Evolutionary conservation across 805 yeast species (phyloP).

Genomic region (Candida wancherniae): DNA sequence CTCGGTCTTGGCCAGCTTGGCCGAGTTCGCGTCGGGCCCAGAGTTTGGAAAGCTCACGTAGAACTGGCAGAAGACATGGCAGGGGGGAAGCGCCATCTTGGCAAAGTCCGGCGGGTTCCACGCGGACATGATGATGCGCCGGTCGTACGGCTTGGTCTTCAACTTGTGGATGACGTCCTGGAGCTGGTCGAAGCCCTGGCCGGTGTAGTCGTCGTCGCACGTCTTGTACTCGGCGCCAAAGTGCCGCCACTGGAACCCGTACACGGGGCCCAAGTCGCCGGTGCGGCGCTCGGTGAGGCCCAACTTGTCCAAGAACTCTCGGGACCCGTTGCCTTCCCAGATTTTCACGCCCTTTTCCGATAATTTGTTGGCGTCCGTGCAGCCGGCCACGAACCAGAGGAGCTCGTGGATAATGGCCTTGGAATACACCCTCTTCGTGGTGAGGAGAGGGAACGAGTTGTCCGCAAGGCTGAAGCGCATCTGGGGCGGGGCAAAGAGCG

Average conservation of each 20-base stretch:
- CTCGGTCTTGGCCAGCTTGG: constrained; percentile 14
- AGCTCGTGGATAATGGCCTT: constrained; percentile 86
- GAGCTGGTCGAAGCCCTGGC: constrained; percentile 88
- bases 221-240: constrained; percentile 91
- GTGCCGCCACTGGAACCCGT: constrained; percentile 99
- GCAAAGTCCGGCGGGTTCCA: constrained; percentile 98
- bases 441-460: constrained; percentile 77
- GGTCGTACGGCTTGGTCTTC: constrained; percentile 86
- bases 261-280: constrained; percentile 97
- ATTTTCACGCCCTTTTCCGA: constrained; percentile 86
- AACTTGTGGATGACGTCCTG: constrained; percentile 72
- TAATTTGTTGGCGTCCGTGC: constrained; percentile 79
- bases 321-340: constrained; percentile 98
- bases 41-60: constrained; percentile 79
- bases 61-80: constrained; percentile 95
- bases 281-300: constrained; percentile 79
- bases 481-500: constrained; percentile 95
- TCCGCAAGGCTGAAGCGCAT: constrained; percentile 71
- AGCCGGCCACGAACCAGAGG: constrained; percentile 88
- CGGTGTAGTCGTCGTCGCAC: constrained; percentile 82
- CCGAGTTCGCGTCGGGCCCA: constrained; percentile 9
- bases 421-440: constrained; percentile 89
- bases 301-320: constrained; percentile 79
- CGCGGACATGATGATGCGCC: constrained; percentile 91
- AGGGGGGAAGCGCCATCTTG: constrained; percentile 96